Conservation (phyloP, 192 early-diverging fungal genomes). For the Phlyctochytrium planicorne region DNA sequence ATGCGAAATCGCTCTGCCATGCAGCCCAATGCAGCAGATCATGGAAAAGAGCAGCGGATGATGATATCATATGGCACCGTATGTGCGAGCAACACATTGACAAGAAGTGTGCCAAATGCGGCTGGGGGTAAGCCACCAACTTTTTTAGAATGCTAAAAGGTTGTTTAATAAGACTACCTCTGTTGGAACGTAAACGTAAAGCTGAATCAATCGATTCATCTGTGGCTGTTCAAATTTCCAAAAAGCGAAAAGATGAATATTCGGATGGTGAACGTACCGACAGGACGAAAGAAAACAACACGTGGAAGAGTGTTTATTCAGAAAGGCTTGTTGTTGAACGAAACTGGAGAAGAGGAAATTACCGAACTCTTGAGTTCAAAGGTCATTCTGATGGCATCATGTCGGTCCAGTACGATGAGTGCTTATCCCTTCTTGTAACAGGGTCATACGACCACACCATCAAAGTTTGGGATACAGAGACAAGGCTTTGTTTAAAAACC, state of each 20-base stretch:
- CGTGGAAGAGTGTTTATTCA: slow-evolving; percentile 95
- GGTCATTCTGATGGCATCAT: slow-evolving; percentile 91
- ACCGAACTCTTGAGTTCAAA: slow-evolving; percentile 55
- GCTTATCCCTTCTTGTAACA: slow-evolving; percentile 68
- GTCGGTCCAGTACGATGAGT: slow-evolving; percentile 85
- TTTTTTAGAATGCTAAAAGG: no score
- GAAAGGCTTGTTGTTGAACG: slow-evolving; percentile 89
- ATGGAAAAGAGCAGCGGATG: slow-evolving; percentile 86
- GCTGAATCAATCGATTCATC: neutral
- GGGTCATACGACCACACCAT: slow-evolving; percentile 86
- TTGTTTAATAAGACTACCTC: slow-evolving; percentile 52
- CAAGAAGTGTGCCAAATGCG: slow-evolving; percentile 91
- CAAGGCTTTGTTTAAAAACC: slow-evolving; percentile 72
- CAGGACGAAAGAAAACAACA: neutral
- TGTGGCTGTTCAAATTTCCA: no score
- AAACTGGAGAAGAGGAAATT: slow-evolving; percentile 89
- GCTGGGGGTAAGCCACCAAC: slow-evolving; percentile 87
- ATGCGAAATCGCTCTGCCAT: slow-evolving; percentile 86
- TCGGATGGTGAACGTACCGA: neutral
- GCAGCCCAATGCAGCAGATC: slow-evolving; percentile 81
- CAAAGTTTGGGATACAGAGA: slow-evolving; percentile 86
- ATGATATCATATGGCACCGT: slow-evolving; percentile 90
- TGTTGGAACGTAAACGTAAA: slow-evolving; percentile 66
- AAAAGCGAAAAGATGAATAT: neutral
- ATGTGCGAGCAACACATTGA: slow-evolving; percentile 99